Evolutionary conservation across 768 basidiomycete genomes (phyloP), one percentile per base, ranked within the genome.

Genomic region (Tricholoma terreum): DNA sequence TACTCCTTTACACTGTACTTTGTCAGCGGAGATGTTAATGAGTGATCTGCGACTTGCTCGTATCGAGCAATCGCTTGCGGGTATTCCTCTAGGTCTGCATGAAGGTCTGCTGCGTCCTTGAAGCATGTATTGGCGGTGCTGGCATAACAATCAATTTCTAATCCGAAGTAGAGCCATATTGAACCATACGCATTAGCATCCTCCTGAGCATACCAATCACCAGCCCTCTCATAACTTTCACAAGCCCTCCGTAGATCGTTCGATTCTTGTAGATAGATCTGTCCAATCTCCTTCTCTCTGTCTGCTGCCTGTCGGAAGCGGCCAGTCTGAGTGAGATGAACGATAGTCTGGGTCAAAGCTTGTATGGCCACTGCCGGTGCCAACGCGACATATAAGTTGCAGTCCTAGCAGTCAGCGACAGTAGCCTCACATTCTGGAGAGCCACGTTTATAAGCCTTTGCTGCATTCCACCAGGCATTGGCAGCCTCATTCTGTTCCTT

Each of bases 1-100:
- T 96, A 96, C 63, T 98, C 97, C 75, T 98, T 98, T 64, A 98
- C 97, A 60, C 90, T 94, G 76, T 98, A 99, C 72, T 94, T 94
- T n/a, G 97, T 98, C 64, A 98, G 74, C 8, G 87, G 77, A 17
- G 90, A 92, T 0, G 74, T 74, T 42, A 98, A 79, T 8, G 89
- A 91, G 67, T 90, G 86, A 60, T 88, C 80, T 4, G 94, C 96
- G 45, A 98, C 95, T 67, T 88, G 85, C 66, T 94, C 91, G 64
- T 96, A 99, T 58, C 87, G 87, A 58, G 85, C 79, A 64, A 98
- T 93, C 11, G 97, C 95, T 61, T 84, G 80, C 12, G 84, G 77
- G 69, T 87, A 98, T 64, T 98, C 84, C 58, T 89, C 91, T 19
- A 98, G 72, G 55, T 94, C 89, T 11, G 91, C 97, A 63, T 92